Evolutionary conservation across 345 rosid genomes (phyloP), one percentile per base, ranked within the genome.

Genomic region (Syzygium oleosum): DNA sequence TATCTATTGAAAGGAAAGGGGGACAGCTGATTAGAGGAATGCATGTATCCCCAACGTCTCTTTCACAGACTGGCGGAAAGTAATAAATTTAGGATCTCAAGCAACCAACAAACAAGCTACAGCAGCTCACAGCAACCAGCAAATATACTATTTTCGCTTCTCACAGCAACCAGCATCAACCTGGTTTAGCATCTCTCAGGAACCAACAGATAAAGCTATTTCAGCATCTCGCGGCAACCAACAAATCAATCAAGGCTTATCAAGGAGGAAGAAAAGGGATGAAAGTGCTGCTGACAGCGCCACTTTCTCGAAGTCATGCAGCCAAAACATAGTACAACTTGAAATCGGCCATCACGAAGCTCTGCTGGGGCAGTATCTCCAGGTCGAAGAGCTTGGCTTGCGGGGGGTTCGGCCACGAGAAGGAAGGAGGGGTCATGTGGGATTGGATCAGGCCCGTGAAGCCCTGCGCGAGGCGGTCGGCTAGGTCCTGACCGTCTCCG

Each of bases 401-500:
- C 34, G 89, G 94, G 84, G 94, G 94, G 91, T 88, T 91, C 16
- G 96, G 95, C 96, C 99, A 97, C 6, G 93, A 88, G 89, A 95
- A 94, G 6, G 94, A 89, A 23, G 95, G 96, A 53, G 99, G 97
- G 84, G 87, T 91, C 84, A 96, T 94, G 84, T 93, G 96, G 27
- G 94, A 92, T 51, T 95, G 98, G 88, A 96, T 95, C 58, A 97
- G 89, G 65, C 98, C 99, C 1, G 95, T 92, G 88, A 97, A 95
- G 4, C 99, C 98, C 87, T 97, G 99, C 21, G 99, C 94, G 21
- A 97, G 91, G 87, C 97, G 86, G 88, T 95, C 99, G 43, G 99
- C 98, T 13, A 97, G 89, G 93, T 96, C 99, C 90, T 91, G 98
- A 19, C 99, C 98, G 46, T n/a, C 96, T 98, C 85, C 99, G 91